Conservation (phyloP, 2,329 filamentous ascomycete species). For the Tolypocladium amazonense region DNA sequence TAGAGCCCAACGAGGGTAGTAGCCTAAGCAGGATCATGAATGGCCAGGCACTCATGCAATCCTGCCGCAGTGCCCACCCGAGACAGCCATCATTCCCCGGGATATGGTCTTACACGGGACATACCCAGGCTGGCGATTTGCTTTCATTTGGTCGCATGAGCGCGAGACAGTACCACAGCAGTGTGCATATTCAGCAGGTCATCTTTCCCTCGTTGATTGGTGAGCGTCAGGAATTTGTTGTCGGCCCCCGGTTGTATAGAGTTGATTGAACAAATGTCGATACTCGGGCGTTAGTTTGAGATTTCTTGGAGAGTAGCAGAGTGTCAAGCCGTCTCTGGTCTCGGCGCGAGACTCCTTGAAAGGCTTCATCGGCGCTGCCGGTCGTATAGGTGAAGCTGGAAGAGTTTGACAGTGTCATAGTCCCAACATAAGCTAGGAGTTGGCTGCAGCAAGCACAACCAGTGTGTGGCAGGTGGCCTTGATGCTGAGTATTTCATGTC, state of each 20-base stretch:
- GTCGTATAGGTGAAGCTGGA: not conserved
- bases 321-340: not conserved
- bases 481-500: too few relatives aligned
- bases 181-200: not conserved
- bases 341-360: too few relatives aligned
- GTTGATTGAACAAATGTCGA: not conserved
- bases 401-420: not conserved
- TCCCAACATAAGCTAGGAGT: not conserved
- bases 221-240: not conserved
- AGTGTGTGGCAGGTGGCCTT: not conserved
- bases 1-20: not conserved
- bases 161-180: slow-evolving; percentile 1
- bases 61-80: not conserved
- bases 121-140: slow-evolving; percentile 8
- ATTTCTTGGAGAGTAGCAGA: not conserved
- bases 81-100: slow-evolving; percentile 5
- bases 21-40: not conserved
- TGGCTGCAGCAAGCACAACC: not conserved
- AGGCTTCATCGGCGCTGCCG: not conserved
- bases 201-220: not conserved
- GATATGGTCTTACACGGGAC: slow-evolving; percentile 8
- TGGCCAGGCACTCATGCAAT: not conserved
- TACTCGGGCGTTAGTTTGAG: not conserved
- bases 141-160: not conserved
- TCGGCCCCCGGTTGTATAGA: not conserved